Conservation (phyloP, 495 filamentous ascomycete species). For the Neurospora tetrasperma region DNA sequence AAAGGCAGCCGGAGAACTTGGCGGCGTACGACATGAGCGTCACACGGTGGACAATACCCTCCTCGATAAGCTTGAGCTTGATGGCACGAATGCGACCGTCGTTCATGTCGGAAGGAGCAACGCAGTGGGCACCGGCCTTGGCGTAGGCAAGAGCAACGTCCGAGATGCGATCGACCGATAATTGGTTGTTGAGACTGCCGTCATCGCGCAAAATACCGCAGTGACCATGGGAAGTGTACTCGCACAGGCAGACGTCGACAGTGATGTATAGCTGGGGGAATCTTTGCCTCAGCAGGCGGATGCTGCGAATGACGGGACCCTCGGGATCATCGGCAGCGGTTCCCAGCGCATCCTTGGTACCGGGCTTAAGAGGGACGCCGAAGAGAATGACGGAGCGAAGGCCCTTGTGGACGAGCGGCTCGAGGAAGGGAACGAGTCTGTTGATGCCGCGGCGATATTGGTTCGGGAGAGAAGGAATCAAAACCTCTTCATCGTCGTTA, state of each 20-base stretch:
- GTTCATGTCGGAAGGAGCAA: constrained; percentile 97
- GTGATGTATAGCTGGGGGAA: constrained; percentile 87
- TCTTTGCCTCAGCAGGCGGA: constrained; percentile 65
- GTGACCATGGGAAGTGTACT: constrained; percentile 98
- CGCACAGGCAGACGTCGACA: constrained; percentile 91
- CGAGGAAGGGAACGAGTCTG: constrained; percentile 71
- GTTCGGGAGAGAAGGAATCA: constrained; percentile 80
- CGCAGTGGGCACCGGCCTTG: constrained; percentile 86
- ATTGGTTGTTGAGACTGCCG: constrained; percentile 79
- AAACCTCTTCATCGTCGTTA: constrained; percentile 79
- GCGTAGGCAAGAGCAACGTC: constrained; percentile 92
- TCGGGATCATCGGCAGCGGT: constrained; percentile 89
- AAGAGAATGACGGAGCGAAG: constrained; percentile 90
- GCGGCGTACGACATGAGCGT: constrained; percentile 96
- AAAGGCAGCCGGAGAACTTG: constrained; percentile 93
- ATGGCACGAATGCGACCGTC: constrained; percentile 93
- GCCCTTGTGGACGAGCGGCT: constrained; percentile 77
- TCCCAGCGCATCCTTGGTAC: constrained; percentile 80
- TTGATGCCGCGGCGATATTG: constrained; percentile 84
- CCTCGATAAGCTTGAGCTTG: constrained; percentile 89
- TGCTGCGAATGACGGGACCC: constrained; percentile 80
- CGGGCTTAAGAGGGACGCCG: constrained; percentile 72
- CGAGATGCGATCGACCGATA: constrained; percentile 85
- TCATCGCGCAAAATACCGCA: constrained; percentile 92
- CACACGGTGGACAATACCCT: constrained; percentile 76